Evolutionary conservation across 2,329 filamentous ascomycete genomes (phyloP).

Genomic region (Sporothrix humicola): DNA sequence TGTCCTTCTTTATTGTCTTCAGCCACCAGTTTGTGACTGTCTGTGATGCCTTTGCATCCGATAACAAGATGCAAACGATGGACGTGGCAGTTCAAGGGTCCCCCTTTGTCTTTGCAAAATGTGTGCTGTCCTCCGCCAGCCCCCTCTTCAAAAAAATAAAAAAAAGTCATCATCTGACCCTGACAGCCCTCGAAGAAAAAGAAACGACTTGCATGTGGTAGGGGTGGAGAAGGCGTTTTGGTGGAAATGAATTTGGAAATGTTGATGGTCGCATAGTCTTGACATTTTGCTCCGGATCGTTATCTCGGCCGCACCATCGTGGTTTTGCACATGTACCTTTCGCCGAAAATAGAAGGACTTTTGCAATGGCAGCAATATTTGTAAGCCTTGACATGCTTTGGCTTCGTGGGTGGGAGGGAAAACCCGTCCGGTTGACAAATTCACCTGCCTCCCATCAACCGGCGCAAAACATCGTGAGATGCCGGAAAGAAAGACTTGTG

Average conservation of each 20-base stretch:
- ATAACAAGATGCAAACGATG: slow-evolving; percentile 1
- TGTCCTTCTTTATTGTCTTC: not conserved
- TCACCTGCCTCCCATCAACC: no score
- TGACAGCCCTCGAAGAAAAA: not conserved
- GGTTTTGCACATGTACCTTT: not conserved
- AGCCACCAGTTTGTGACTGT: not conserved
- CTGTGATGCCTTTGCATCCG: not conserved
- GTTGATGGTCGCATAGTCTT: not conserved
- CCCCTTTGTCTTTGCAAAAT: not conserved
- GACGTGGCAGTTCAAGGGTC: not conserved
- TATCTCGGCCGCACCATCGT: not conserved
- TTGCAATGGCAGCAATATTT: not conserved
- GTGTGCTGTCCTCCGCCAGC: not conserved
- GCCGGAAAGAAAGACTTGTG: no score
- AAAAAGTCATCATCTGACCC: slow-evolving; percentile 10
- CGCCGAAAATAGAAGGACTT: not conserved
- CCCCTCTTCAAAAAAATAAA: not conserved
- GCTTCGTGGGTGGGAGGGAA: not conserved
- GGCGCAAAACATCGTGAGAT: not conserved
- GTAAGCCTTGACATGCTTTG: not conserved
- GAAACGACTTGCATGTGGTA: not conserved
- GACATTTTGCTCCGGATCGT: not conserved
- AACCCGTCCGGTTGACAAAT: not conserved
- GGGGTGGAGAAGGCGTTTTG: not conserved
- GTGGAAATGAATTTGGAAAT: not conserved